A percentile compares a stretch with the other conserved stretches of the same genome.
Evolutionary conservation across 768 basidiomycete species (phyloP).

Genomic region (Suillus variegatus): DNA sequence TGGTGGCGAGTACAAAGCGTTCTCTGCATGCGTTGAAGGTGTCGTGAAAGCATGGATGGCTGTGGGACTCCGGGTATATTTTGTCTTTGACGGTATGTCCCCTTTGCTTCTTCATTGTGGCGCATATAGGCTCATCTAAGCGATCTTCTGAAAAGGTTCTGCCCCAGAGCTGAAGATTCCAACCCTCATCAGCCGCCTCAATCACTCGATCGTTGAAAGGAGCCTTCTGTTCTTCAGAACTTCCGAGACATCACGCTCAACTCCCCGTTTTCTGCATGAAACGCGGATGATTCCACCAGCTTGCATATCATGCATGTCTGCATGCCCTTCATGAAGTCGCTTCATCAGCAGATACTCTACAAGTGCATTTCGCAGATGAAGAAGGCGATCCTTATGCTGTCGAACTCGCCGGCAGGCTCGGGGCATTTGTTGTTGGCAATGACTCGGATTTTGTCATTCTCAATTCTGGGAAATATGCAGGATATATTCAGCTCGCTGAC

Average conservation of each 20-base stretch:
- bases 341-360: conserved; percentile 37
- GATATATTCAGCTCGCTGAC: conserved; percentile 76
- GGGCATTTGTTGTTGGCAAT: conserved; percentile 73
- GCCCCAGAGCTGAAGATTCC: conserved; percentile 72
- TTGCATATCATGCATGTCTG: conserved; percentile 59
- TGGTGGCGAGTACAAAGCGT: conserved; percentile 75
- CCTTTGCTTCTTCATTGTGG: background rate
- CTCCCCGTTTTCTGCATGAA: conserved; percentile 69
- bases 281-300: conserved; percentile 75
- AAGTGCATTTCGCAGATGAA: conserved; percentile 74
- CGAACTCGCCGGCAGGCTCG: conserved; percentile 72
- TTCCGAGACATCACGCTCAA: conserved; percentile 61
- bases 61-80: conserved; percentile 63
- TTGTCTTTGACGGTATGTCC: conserved; percentile 81
- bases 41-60: conserved; percentile 69
- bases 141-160: conserved; percentile 49
- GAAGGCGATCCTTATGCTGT: conserved; percentile 87
- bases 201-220: conserved; percentile 57
- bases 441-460: conserved; percentile 86
- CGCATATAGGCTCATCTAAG: conserved; percentile 15
- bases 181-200: conserved; percentile 61
- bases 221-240: conserved; percentile 82
- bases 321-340: conserved; percentile 48
- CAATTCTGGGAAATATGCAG: conserved; percentile 73
- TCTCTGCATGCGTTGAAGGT: conserved; percentile 45